Conservation (phyloP, 1,284 basidiomycete genomes). For the Wolfiporia cocos region DNA sequence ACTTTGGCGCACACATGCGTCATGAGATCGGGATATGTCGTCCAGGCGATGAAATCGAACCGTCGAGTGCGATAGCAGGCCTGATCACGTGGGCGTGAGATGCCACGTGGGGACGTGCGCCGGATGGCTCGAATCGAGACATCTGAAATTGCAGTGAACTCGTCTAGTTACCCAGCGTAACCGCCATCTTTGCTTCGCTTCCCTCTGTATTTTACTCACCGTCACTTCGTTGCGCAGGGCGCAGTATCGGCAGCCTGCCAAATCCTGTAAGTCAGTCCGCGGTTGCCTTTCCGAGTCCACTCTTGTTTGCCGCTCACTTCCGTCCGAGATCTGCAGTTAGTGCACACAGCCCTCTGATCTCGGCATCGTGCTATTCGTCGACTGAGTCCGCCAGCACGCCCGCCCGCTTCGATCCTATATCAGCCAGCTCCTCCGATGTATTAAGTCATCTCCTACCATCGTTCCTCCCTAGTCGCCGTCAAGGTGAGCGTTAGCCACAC, state of each 20-base stretch:
- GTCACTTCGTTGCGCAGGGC: conserved; percentile 17
- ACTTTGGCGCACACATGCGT: no score
- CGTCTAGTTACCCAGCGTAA: no score
- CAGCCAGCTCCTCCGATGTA: conserved; percentile 14
- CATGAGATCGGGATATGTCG: no score
- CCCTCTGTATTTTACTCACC: conserved; percentile 14
- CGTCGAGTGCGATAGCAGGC: no score
- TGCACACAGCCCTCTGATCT: conserved; percentile 18
- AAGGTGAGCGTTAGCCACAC: conserved; percentile 16
- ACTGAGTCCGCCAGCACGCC: conserved; percentile 10
- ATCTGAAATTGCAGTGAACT: no score
- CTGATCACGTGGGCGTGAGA: no score
- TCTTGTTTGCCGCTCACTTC: neutral
- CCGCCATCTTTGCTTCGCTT: neutral
- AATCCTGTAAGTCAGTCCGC: neutral
- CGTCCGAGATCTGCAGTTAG: conserved; percentile 4
- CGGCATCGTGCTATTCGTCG: conserved; percentile 14
- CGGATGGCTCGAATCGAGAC: no score
- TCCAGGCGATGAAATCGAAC: no score
- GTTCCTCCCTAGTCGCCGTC: conserved; percentile 16
- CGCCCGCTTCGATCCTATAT: conserved; percentile 12
- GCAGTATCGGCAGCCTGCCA: conserved; percentile 6
- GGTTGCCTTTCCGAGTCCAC: neutral
- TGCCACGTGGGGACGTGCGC: no score
- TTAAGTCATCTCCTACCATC: conserved; percentile 16